Evolutionary conservation across 2,329 filamentous ascomycete genomes (phyloP), one percentile per base, ranked within the genome.

Genomic region (Colletotrichum echinochloae): DNA sequence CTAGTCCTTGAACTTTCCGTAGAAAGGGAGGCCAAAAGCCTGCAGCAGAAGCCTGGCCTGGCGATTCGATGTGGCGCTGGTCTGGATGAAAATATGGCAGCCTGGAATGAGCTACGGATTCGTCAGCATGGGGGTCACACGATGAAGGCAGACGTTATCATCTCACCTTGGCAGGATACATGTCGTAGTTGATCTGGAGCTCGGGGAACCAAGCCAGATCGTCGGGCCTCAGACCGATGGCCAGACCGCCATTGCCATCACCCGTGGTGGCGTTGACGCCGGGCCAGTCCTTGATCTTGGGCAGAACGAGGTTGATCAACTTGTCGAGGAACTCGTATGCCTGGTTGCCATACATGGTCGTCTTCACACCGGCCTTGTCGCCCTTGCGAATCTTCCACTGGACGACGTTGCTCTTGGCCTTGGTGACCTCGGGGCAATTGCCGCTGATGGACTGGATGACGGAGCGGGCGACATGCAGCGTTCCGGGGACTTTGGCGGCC

Each of bases 251-350:
- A 72, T 92, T 91, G 77, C 90, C 91, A 80, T 99, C 96, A 77
- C 96, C 96, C 48, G 93, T 93, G 52, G 77, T 80, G 70, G 81
- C 86, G 74, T 82, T 78, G 66, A 90, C 77, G 26, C 96, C 96
- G 66, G 89, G 89, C 92, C 94, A 99, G 76, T 99, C 96, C 86
- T 98, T 99, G 82, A 99, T 97, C 78, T 91, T 93, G 48, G 96
- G 96, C 79, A 98, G 87, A 7, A 99, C 95, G 11, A 98, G 85
- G 79, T 97, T 94, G 65, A 98, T 86, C 75, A 94, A 85, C 84
- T 97, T 97, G 77, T 95, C 92, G 54, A 99, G 79, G 80, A 99
- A 98, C 80, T 98, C 92, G 73, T 94, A 93, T 77, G 97, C 96
- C 70, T 91, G 88, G 79, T 96, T 92, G 37, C 94, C 94, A 66